These are phyloP conservation scores for Dalechampia spathulata DNA, from an alignment of 441 rosid genomes.

Conservation along the genomic window DNA sequence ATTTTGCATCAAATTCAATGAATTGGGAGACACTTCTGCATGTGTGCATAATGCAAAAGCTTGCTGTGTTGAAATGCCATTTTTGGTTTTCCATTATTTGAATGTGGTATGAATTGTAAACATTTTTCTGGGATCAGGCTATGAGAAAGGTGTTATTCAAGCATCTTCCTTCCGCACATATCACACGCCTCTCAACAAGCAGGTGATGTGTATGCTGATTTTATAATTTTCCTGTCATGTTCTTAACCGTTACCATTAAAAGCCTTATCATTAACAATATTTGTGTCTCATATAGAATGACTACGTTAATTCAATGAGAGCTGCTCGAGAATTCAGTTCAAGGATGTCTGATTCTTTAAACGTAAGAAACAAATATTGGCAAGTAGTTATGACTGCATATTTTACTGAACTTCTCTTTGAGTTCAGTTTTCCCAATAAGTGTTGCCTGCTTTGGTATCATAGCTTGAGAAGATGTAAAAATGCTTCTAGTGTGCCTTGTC, in stretches of 20 bases:
- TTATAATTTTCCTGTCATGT: conserved; percentile 9
- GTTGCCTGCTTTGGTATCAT: no score
- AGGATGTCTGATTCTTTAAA: conserved; percentile 77
- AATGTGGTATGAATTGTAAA: background rate
- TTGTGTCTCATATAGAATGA: conserved; percentile 46
- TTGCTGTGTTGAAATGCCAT: no score
- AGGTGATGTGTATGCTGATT: conserved; percentile 37
- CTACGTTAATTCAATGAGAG: conserved; percentile 84
- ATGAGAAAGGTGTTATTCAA: conserved; percentile 63
- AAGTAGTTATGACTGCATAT: no score
- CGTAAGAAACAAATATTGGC: conserved; percentile 31
- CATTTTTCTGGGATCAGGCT: conserved; percentile 42
- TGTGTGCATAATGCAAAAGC: no score
- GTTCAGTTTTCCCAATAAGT: conserved; percentile 1
- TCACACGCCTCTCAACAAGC: conserved; percentile 94
- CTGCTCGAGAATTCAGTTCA: conserved; percentile 80
- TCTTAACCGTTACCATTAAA: background rate
- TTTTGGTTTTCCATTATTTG: no score
- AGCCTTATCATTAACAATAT: background rate
- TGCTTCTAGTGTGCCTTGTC: no score
- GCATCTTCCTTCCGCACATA: conserved; percentile 99
- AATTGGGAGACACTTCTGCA: no score
- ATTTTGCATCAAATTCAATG: no score
- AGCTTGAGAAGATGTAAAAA: no score
- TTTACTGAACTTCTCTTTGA: background rate